phyloP scores from a whole-genome alignment of 371 early-diverging fungal genomes.

The Dinochytrium kinnereticum region DNA sequence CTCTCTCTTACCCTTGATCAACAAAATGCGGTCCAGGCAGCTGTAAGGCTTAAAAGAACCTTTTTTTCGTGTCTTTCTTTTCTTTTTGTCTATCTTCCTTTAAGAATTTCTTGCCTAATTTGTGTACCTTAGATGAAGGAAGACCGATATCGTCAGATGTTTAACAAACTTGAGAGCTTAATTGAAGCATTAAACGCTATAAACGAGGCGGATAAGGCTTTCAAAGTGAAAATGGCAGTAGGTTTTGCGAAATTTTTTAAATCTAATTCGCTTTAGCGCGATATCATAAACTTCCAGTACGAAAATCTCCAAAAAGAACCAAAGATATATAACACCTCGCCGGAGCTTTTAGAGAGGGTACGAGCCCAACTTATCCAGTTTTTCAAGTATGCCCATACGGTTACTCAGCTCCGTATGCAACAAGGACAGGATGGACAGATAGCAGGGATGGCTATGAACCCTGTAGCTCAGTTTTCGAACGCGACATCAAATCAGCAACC shows the following conservation, averaged over 20 bases:
- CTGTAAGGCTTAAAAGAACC: background rate
- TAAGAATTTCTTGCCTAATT: no score
- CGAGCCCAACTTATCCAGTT: background rate
- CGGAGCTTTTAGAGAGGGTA: background rate
- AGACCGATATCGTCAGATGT: background rate
- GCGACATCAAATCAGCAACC: background rate
- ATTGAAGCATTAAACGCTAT: background rate
- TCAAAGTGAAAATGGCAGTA: background rate
- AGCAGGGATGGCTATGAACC: background rate
- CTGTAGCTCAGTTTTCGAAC: background rate
- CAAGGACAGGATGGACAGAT: background rate
- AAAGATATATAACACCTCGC: background rate
- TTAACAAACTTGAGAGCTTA: background rate
- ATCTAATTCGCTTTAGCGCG: background rate
- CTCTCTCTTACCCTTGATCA: background rate
- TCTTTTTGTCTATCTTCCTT: no score
- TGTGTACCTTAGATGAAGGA: no score
- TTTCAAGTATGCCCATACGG: background rate
- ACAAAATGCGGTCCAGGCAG: background rate
- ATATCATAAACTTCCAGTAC: conserved; percentile 5
- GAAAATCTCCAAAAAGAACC: background rate
- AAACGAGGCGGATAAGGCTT: background rate
- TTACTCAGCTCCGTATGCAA: background rate
- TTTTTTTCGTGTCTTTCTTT: background rate
- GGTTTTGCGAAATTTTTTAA: background rate